These are phyloP conservation scores for Apocynum venetum DNA, from an alignment of 257 asterid genomes.

Conservation along the genomic window DNA sequence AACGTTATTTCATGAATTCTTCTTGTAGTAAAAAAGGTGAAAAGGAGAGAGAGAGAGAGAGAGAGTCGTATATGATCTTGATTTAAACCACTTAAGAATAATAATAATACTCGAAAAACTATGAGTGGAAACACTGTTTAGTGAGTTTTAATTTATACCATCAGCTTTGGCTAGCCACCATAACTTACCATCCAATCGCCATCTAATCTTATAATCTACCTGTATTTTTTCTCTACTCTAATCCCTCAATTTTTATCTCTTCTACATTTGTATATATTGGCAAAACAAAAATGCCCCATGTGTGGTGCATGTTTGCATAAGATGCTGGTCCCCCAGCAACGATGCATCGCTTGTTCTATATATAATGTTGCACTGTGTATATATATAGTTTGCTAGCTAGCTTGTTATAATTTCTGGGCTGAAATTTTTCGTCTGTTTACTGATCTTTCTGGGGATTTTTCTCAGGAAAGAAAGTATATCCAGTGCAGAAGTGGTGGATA, in stretches of 20 bases:
- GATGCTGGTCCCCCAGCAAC: conserved; percentile 47
- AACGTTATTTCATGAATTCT: conserved; percentile 24
- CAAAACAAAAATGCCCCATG: conserved; percentile 31
- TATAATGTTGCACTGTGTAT: conserved; percentile 19
- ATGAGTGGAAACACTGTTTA: conserved; percentile 36
- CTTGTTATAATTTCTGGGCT: conserved; percentile 7
- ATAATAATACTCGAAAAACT: conserved; percentile 9
- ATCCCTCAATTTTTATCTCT: not conserved
- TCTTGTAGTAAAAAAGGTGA: conserved; percentile 12
- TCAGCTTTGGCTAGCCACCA: conserved; percentile 35
- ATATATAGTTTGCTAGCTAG: not conserved
- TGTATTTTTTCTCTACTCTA: conserved; percentile 12
- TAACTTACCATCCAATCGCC: conserved; percentile 25
- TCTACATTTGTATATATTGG: conserved; percentile 12
- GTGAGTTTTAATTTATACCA: conserved; percentile 16
- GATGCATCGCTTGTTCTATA: conserved; percentile 18
- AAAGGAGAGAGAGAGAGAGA: not conserved
- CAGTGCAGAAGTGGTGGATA: conserved; percentile 19
- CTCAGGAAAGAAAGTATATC: conserved; percentile 38
- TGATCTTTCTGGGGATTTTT: conserved; percentile 6
- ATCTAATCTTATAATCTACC: conserved; percentile 29
- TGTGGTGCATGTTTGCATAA: conserved; percentile 66
- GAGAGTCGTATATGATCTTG: conserved; percentile 1
- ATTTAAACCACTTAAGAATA: conserved; percentile 18
- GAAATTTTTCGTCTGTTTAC: not conserved